Conservation (phyloP, 75 land plant genomes). For the Picea sitchensis region DNA sequence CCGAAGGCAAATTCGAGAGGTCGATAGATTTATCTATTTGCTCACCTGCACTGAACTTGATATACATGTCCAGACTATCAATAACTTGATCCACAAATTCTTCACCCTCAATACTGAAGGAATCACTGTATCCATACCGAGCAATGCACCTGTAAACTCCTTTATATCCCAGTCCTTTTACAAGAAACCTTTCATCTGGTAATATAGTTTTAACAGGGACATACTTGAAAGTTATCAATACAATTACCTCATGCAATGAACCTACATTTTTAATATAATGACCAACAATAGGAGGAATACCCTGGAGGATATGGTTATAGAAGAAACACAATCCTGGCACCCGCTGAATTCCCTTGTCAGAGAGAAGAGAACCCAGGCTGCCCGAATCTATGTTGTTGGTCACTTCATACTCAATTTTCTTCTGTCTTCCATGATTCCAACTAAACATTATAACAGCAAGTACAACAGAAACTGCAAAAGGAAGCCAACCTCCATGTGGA, state of each 20-base stretch:
- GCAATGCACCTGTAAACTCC: constrained; percentile 63
- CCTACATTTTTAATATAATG: constrained; percentile 45
- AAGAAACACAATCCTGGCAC: constrained; percentile 61
- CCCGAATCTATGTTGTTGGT: constrained; percentile 19
- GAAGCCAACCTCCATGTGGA: constrained; percentile 64
- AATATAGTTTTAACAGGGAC: constrained; percentile 43
- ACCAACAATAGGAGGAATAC: constrained; percentile 47
- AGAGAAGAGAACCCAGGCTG: constrained; percentile 19
- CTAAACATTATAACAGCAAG: constrained; percentile 33
- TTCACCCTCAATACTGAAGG: constrained; percentile 20
- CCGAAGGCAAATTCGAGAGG: not conserved
- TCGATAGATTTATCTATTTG: not conserved
- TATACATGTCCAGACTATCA: constrained; percentile 6
- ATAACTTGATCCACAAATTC: constrained; percentile 19
- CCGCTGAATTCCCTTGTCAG: not conserved
- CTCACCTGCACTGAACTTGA: not conserved
- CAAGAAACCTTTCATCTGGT: constrained; percentile 46
- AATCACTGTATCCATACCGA: constrained; percentile 57
- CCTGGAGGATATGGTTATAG: constrained; percentile 41
- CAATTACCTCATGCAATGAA: constrained; percentile 32
- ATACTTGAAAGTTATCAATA: constrained; percentile 42
- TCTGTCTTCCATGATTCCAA: constrained; percentile 53
- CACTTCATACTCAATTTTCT: constrained; percentile 37
- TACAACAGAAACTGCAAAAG: constrained; percentile 38
- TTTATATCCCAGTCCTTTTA: constrained; percentile 28